Base-by-base conservation (phyloP, 2,329 filamentous ascomycete species). In the Helminthosporium solani region DNA sequence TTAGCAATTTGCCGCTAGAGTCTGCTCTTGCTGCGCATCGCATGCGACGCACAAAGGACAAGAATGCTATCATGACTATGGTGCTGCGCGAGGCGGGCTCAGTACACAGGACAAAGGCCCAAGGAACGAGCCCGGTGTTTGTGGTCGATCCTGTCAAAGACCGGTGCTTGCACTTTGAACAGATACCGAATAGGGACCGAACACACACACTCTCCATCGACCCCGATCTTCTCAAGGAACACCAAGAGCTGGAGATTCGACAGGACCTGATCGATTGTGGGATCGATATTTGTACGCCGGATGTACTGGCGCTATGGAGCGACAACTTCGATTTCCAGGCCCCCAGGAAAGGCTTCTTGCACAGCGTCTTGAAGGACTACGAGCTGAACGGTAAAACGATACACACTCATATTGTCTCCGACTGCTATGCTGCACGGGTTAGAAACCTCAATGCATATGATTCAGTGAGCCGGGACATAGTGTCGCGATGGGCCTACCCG, bases 41-140 rank as follows among this genome's bases (percentile, higher is more conserved):
- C 50, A 85, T 85, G 44, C 85, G 94, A 48, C 83, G 90, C 49
- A 82, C 86, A 63, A 84, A 85, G 43, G 90, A 95, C 73, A 92
- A 94, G 62, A 92, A 95, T 67, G 90, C 92, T 30, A 96, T 96
- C 71, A 97, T 99, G 94, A 99, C 94, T 2, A 87, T 96, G 79
- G 82, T 99, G 11, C 74, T 97, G 48, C 82, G 90, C 36, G 86
- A 91, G 66, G 88, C 85, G 7, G 89, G 88, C 36, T 74, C 79
- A 6, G 77, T 77, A 38, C 90, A 96, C 71, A 79, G 88, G 43
- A 90, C 89, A 21, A 92, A 92, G 70, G 79, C 83, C 1, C 83
- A 86, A 46, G 84, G 83, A 21, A 81, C 88, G 53, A 86, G 84
- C 3, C 90, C 91, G 0, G 80, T 94, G 3, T 99, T 97, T 63